These are phyloP conservation scores for Agrocybe chaxingu DNA, from an alignment of 768 basidiomycete species.

Conservation along the genomic window DNA sequence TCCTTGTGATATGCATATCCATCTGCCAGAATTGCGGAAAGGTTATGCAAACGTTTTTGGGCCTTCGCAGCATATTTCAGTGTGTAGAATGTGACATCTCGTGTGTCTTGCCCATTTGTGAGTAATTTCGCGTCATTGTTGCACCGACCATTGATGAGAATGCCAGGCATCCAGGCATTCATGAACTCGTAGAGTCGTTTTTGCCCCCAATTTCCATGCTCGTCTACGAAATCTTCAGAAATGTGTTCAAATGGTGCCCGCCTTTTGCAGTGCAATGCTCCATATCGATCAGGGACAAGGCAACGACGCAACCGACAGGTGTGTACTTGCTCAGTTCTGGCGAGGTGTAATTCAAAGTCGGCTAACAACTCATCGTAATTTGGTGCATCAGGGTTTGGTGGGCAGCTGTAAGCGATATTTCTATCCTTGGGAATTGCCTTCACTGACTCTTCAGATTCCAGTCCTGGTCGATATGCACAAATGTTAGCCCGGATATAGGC, in stretches of 20 bases:
- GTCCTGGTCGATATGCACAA: constrained; percentile 26
- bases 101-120: constrained; percentile 30
- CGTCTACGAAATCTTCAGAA: constrained; percentile 15
- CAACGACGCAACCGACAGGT: constrained; percentile 24
- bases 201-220: constrained; percentile 22
- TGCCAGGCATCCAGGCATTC: constrained; percentile 23
- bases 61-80: constrained; percentile 33
- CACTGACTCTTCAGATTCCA: constrained; percentile 22
- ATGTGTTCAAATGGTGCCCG: constrained; percentile 22
- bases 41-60: constrained; percentile 27
- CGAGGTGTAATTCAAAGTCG: constrained; percentile 21
- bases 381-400: constrained; percentile 21
- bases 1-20: constrained; percentile 22
- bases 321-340: constrained; percentile 26
- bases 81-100: constrained; percentile 29
- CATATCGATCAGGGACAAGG: constrained; percentile 15
- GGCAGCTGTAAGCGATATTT: constrained; percentile 29
- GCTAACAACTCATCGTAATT: constrained; percentile 16
- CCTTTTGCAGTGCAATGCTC: constrained; percentile 28
- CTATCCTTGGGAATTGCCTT: constrained; percentile 19
- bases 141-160: constrained; percentile 22
- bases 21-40: constrained; percentile 31
- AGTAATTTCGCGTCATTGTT: constrained; percentile 43
- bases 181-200: constrained; percentile 21
- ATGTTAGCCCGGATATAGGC: constrained; percentile 31